A percentile compares a stretch with the other conserved stretches of the same genome.
These are phyloP conservation scores for Wallacemonas sp. DNA, from an alignment of 208 protist genomes.

Conservation along the genomic window DNA sequence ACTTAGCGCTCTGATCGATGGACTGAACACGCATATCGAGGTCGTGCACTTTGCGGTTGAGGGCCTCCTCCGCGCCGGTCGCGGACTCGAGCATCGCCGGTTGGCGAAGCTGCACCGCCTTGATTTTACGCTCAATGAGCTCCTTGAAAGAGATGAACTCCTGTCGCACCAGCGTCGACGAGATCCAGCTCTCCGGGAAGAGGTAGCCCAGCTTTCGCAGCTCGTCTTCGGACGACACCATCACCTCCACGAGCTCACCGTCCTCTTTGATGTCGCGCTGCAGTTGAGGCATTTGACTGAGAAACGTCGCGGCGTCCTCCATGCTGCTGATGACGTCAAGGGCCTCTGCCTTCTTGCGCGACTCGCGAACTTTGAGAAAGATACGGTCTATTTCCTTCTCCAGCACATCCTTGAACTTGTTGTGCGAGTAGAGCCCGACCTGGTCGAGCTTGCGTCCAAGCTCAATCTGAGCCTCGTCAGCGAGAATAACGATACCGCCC, in stretches of 20 bases:
- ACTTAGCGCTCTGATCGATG: slow-evolving; percentile 32
- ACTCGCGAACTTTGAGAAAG: slow-evolving; percentile 50
- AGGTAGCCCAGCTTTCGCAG: slow-evolving; percentile 87
- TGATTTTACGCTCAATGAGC: slow-evolving; percentile 91
- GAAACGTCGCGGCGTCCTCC: slow-evolving; percentile 64
- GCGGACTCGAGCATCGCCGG: slow-evolving; percentile 65
- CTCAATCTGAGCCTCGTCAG: slow-evolving; percentile 83
- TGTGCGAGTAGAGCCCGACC: slow-evolving; percentile 70
- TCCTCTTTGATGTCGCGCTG: slow-evolving; percentile 60
- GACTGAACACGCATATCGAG: slow-evolving; percentile 45
- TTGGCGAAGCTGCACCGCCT: slow-evolving; percentile 75
- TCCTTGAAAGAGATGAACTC: slow-evolving; percentile 94
- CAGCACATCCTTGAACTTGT: slow-evolving; percentile 84
- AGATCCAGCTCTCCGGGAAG: slow-evolving; percentile 94
- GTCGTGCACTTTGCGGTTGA: slow-evolving; percentile 58
- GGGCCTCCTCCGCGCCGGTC: slow-evolving; percentile 37
- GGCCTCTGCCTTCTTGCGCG: slow-evolving; percentile 68
- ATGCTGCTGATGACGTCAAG: slow-evolving; percentile 90
- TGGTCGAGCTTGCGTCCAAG: slow-evolving; percentile 81
- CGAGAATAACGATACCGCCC: slow-evolving; percentile 80
- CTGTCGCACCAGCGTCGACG: slow-evolving; percentile 82
- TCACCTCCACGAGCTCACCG: slow-evolving; percentile 51
- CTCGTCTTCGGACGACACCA: slow-evolving; percentile 81
- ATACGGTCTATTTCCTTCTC: slow-evolving; percentile 56
- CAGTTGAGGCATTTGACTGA: slow-evolving; percentile 74